A percentile compares a stretch with the other conserved stretches of the same genome.
phyloP scores from a whole-genome alignment of 371 early-diverging fungal species.

The Polyrhizophydium stewartii region DNA sequence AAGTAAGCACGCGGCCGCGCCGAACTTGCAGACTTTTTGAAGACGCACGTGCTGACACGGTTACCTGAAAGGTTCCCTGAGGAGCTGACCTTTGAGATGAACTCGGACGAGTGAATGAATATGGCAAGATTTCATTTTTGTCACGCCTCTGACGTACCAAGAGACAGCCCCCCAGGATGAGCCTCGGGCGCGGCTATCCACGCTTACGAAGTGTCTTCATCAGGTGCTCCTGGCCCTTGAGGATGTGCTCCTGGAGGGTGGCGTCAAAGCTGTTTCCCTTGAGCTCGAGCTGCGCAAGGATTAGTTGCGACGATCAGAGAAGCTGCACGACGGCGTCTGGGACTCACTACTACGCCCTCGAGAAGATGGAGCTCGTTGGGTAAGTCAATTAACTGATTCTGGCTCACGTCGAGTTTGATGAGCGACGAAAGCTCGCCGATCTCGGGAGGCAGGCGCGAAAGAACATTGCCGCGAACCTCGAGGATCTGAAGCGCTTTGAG shows the following conservation, averaged over 20 bases:
- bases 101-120: no score
- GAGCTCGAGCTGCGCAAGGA: not conserved
- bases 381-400: constrained; percentile 26
- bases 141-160: no score
- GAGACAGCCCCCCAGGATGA: no score
- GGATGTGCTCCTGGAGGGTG: not conserved
- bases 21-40: not conserved
- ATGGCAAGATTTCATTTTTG: no score
- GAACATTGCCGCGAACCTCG: not conserved
- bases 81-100: no score
- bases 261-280: not conserved
- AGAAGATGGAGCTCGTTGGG: constrained; percentile 16
- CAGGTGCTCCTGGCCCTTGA: not conserved
- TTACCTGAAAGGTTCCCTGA: not conserved
- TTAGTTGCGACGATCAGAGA: no score
- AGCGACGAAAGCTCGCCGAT: constrained; percentile 7
- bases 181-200: no score
- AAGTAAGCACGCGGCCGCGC: constrained; percentile 38
- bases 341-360: not conserved
- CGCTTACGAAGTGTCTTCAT: not conserved
- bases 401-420: constrained; percentile 14
- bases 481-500: not conserved
- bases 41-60: no score
- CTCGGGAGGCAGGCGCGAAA: not conserved
- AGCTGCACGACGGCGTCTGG: not conserved